Evolutionary conservation across 2,329 filamentous ascomycete genomes (phyloP), one percentile per base, ranked within the genome.

Genomic region (Periconia sp.): DNA sequence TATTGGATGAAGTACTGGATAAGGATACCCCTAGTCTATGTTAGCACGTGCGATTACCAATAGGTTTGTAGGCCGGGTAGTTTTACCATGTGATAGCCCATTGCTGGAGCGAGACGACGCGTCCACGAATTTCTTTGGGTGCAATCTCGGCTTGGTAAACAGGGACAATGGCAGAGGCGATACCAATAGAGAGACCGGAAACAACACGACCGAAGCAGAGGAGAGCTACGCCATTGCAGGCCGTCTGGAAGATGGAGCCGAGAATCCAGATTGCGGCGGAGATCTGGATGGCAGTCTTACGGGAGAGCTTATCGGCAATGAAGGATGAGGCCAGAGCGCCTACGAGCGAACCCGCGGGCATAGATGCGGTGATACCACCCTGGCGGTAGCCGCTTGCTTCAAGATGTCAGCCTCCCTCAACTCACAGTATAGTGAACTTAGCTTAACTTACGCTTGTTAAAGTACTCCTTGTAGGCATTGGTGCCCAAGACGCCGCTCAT

Each of bases 61-160:
- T n/a, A 12, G 30, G 17, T 32, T 11, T 32, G 13, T n/a, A 17
- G 5, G 35, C 73, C 73, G 19, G 72, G 69, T 67, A 35, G 61
- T 21, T 72, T 55, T 43, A 73, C 81, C 83, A 86, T 2, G 84
- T 87, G 30, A 88, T 87, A 19, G 83, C 84, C 81, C 83, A 86
- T 62, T 88, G 85, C 57, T 88, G 84, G 3, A 86, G 69, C 2
- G 79, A 80, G 12, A 88, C 81, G 3, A 86, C 78, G 9, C 82
- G 76, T 6, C 84, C 84, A 38, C 71, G 65, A 22, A 73, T 73
- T 12, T 69, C 60, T 44, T 71, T 71, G 11, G 69, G 69, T 2
- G 71, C 69, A 13, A 96, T 95, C 68, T 96, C 92, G 31, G 91
- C 92, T 67, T 96, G 91, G 66, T 95, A 96, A 32, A 96, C 88